Evolutionary conservation across 116 monocot species (phyloP), one percentile per base, ranked within the genome.

Genomic region (Zostera marina): DNA sequence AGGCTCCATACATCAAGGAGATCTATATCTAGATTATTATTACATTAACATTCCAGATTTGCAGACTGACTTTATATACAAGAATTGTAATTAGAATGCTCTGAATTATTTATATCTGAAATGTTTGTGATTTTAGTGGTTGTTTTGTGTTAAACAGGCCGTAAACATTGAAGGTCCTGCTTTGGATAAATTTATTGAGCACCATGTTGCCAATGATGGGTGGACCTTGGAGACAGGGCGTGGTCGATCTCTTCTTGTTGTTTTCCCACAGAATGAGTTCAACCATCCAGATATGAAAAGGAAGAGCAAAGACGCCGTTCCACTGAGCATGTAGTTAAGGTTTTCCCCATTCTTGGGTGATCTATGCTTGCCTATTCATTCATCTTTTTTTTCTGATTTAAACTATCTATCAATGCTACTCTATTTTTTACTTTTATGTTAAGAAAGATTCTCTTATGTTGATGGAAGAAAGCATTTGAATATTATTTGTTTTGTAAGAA

Each of bases 281-380:
- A 99, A 99, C 69, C 87, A 87, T 44, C 83, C 86, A 0, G 83
- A 91, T 65, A 73, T 99, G 53, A 83, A 87, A 73, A 99, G 79
- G 75, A 99, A 77, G 47, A 45, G 54, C 9, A 74, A 74, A 40
- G 99, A 91, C 16, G 63, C 56, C 13, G 73, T 91, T 13, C 82
- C 86, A 5, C 64, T 99, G 87, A 99, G 61, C 99, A 91, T 65
- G 73, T 91, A 9, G 79, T 87, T 19, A 76, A 76, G 64, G 72
- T 91, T 52, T 99, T 87, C 24, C 81, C 87, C 15, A 64, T 81
- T 52, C 79, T 87, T 20, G 67, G 79, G 60, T 99, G 66, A 85
- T 22, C 11, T 4, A 20, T 51, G 49, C 32, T 1, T 32, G 2
- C 5, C 5, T 32, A 3, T 32, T 32, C 32, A 3, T 32, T 32